Evolutionary conservation across 2,329 filamentous ascomycete species (phyloP).

Genomic region (Elsinoe necatrix): DNA sequence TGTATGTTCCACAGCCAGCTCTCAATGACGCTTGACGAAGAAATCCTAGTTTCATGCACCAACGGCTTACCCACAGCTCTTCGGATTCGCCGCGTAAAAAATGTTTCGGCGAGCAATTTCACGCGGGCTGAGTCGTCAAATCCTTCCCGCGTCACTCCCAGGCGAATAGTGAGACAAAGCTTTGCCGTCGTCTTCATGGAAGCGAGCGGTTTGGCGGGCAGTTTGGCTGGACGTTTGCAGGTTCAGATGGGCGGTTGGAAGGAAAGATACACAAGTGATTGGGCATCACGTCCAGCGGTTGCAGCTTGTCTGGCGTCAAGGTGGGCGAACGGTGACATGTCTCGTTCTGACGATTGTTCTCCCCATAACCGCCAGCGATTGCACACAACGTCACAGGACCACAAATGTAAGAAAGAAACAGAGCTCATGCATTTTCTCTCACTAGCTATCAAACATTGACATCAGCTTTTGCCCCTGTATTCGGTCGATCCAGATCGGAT

Average conservation of each 20-base stretch:
- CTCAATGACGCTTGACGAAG: neutral
- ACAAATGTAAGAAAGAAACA: neutral
- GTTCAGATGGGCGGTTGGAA: neutral
- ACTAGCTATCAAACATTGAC: slow-evolving; percentile 7
- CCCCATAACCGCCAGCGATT: neutral
- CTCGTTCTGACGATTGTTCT: neutral
- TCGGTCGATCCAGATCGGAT: slow-evolving; percentile 12
- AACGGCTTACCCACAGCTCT: neutral
- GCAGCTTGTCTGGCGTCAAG: slow-evolving; percentile 5
- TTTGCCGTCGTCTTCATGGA: no score
- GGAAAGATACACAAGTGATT: neutral
- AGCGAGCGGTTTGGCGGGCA: slow-evolving; percentile 5
- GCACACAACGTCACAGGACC: neutral
- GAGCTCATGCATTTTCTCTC: slow-evolving; percentile 10
- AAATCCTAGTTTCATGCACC: slow-evolving; percentile 10
- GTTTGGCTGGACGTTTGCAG: neutral
- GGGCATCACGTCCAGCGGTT: neutral
- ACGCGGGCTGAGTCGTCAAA: neutral
- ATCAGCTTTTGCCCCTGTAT: slow-evolving; percentile 10
- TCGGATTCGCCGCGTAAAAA: neutral
- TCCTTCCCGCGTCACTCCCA: neutral
- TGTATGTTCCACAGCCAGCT: neutral
- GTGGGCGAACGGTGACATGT: neutral
- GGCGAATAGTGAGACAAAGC: neutral
- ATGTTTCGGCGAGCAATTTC: neutral